A percentile compares a stretch with the other conserved stretches of the same genome.
phyloP scores from a whole-genome alignment of 2,329 filamentous ascomycete species.

The Dactylellina haptotyla region DNA sequence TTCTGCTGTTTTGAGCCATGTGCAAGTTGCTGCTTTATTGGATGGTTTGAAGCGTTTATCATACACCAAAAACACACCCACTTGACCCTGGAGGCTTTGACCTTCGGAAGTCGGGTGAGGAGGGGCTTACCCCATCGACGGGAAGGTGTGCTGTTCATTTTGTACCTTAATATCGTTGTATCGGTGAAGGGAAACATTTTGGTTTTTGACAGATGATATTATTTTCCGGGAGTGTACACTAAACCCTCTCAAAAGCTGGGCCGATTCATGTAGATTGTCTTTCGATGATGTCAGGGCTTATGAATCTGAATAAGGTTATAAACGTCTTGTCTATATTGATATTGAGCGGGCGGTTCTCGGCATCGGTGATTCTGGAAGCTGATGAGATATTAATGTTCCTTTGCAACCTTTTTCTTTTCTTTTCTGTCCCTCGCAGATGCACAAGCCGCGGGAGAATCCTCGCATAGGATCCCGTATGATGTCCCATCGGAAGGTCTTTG shows the following conservation, averaged over 20 bases:
- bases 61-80: constrained; percentile 17
- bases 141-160: background rate
- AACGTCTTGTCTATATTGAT: constrained; percentile 40
- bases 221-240: constrained; percentile 36
- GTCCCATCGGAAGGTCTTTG: background rate
- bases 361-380: background rate
- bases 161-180: no score
- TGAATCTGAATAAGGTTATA: constrained; percentile 13
- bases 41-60: constrained; percentile 46
- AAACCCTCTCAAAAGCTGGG: background rate
- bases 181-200: no score
- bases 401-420: no score
- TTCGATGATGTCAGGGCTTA: constrained; percentile 22
- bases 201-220: constrained; percentile 29
- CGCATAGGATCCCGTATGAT: no score
- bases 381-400: no score
- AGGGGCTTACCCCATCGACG: constrained; percentile 2
- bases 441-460: no score
- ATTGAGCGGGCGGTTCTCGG: background rate
- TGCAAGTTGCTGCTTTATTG: constrained; percentile 17
- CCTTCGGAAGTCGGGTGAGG: constrained; percentile 18
- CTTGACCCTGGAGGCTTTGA: constrained; percentile 1
- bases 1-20: constrained; percentile 26
- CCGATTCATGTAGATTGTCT: constrained; percentile 14
- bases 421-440: no score